A percentile compares a stretch with the other conserved stretches of the same genome.
Conservation (phyloP, 2,329 filamentous ascomycete genomes). For the Chaetomium sp. region DNA sequence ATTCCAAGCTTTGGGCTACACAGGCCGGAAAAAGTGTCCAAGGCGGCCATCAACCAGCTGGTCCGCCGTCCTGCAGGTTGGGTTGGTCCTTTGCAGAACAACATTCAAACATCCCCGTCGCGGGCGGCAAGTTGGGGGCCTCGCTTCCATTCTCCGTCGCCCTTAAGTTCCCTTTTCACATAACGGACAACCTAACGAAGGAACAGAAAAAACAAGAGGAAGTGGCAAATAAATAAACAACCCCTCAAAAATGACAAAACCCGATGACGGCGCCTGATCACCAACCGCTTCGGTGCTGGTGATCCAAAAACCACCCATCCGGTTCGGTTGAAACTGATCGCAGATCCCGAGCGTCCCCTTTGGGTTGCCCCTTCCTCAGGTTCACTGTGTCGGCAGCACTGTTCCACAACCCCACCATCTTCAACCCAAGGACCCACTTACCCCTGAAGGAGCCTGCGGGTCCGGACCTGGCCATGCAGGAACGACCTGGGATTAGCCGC, state of each 20-base stretch:
- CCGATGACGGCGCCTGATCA: background rate
- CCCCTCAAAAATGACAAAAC: background rate
- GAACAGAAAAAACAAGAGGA: no score
- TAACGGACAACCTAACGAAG: no score
- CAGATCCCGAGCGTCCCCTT: background rate
- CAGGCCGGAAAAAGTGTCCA: no score
- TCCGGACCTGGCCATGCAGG: slow-evolving; percentile 6
- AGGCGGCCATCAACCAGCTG: no score
- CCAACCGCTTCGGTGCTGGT: background rate
- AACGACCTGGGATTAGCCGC: slow-evolving; percentile 4
- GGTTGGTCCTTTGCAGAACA: no score
- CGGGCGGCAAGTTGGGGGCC: no score
- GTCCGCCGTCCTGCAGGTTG: no score
- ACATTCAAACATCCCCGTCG: no score
- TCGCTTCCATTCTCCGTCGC: no score
- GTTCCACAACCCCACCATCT: background rate
- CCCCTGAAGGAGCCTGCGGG: slow-evolving; percentile 20
- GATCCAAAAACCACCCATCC: background rate
- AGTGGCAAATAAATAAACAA: no score
- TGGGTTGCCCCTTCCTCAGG: background rate
- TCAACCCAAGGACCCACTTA: slow-evolving; percentile 19
- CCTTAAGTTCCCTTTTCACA: no score
- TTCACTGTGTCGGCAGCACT: slow-evolving; percentile 6
- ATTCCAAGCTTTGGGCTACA: no score
- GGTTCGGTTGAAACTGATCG: slow-evolving; percentile 6